Base-by-base conservation (phyloP, 371 early-diverging fungal species). In the Mortierella sp. region DNA sequence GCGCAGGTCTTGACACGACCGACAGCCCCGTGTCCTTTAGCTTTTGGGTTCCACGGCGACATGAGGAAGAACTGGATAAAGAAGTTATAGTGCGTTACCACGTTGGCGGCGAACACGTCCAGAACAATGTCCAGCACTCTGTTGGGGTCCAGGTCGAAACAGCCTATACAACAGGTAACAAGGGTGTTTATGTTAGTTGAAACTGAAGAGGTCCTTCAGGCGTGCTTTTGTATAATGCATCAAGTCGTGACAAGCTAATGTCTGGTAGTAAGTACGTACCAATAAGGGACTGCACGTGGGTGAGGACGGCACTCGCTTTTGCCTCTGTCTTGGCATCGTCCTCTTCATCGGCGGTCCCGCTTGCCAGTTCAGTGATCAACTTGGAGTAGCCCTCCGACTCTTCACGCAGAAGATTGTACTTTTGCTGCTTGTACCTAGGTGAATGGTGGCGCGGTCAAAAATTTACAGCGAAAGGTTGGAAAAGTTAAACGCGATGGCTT, bases 331-430 rank as follows among this genome's bases (percentile, higher is more conserved):
- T 73, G 1, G 14, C 39, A 13, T 37, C 68, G 34, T 73, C 63
- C 5, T 75, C 76, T 16, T 40, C 26, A 41, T 81, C 82, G 9
- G 77, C 74, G 13, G 85, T 80, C 14, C 66, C 68, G 5, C 77
- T 69, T 6, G 91, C 86, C 11, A 96, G 70, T 45, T 93, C 92
- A 29, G 92, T 90, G 19, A 95, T 80, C 14, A 98, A 89, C 79
- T 95, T 95, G 2, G 96, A 86, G 81, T 93, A 98, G 0, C 98
- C 98, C 73, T 95, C 96, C 44, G 90, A 91, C 79, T 95, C 95
- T 85, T 98, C 98, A 71, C 95, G 90, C 39, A 94, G 72, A 39
- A 98, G 85, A 65, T 98, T 98, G 89, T 92, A 97, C 85, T 97
- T 97, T 79, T 93, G 91, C 76, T 97, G 98, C 79, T 95, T 95